Conservation (phyloP, 2,329 filamentous ascomycete genomes). For the Claviceps pazoutovae region DNA sequence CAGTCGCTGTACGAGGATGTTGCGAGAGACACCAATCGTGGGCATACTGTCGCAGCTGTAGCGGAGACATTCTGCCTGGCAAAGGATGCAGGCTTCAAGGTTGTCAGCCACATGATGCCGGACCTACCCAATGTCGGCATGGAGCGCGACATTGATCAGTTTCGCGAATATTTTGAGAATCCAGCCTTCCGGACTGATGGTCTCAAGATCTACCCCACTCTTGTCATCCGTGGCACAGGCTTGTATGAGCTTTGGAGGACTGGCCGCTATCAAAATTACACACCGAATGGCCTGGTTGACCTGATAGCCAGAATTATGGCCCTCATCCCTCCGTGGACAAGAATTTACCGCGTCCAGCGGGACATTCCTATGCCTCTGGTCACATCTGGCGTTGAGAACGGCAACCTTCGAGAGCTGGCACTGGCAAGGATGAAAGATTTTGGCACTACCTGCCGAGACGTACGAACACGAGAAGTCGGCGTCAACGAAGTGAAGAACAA, state of each 20-base stretch:
- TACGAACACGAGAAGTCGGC: constrained; percentile 89
- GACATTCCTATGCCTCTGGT: constrained; percentile 99
- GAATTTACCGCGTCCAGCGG: constrained; percentile 94
- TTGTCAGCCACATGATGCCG: constrained; percentile 99
- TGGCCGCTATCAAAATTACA: constrained; percentile 96
- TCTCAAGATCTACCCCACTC: constrained; percentile 92
- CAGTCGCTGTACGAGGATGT: constrained; percentile 97
- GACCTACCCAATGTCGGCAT: constrained; percentile 96
- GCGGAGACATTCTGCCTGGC: constrained; percentile 94
- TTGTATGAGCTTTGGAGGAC: constrained; percentile 97
- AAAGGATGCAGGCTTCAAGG: constrained; percentile 97
- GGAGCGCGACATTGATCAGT: constrained; percentile 94
- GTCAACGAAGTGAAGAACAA: constrained; percentile 99
- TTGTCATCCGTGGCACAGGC: constrained; percentile 92
- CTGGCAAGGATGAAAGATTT: constrained; percentile 99
- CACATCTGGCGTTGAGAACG: constrained; percentile 96
- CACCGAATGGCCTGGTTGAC: constrained; percentile 89
- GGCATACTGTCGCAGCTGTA: constrained; percentile 88
- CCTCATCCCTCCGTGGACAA: constrained; percentile 89
- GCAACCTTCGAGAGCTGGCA: constrained; percentile 84
- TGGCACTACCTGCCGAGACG: constrained; percentile 90
- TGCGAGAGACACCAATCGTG: constrained; percentile 91
- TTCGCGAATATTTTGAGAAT: constrained; percentile 95
- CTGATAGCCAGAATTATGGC: constrained; percentile 93
- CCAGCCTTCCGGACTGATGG: constrained; percentile 93